A percentile compares a stretch with the other conserved stretches of the same genome.
Evolutionary conservation across 164 flowering plant genomes (phyloP).

Genomic region (Liriodendron chinense): DNA sequence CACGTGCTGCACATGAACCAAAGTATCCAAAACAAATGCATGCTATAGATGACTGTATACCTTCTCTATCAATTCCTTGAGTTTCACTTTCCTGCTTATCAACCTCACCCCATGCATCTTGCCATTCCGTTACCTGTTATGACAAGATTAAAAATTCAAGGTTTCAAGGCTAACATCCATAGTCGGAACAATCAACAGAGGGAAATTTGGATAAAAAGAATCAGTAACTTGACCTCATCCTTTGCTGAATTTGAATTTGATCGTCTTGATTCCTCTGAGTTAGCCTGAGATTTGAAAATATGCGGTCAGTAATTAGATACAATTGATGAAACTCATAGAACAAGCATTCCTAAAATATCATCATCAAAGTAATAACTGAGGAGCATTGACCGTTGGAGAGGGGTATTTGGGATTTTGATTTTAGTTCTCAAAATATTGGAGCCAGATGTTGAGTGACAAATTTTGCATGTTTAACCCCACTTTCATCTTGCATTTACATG

Average conservation of each 20-base stretch:
- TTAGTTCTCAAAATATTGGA: no score
- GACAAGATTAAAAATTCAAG: constrained; percentile 10
- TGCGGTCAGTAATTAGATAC: not conserved
- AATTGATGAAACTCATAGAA: no score
- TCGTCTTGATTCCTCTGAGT: constrained; percentile 25
- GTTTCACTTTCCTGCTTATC: constrained; percentile 21
- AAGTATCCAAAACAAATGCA: not conserved
- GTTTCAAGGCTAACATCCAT: not conserved
- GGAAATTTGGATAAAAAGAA: not conserved
- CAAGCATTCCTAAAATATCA: no score
- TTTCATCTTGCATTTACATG: no score
- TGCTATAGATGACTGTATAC: constrained; percentile 15
- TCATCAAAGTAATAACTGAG: no score
- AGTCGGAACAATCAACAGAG: not conserved
- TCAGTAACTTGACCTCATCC: constrained; percentile 19
- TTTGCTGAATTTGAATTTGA: constrained; percentile 23
- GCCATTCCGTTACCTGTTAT: constrained; percentile 40
- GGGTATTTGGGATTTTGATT: no score
- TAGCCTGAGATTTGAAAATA: constrained; percentile 22
- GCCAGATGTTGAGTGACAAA: no score
- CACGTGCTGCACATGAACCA: not conserved
- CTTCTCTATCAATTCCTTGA: constrained; percentile 25
- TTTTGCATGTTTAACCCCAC: no score
- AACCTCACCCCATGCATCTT: constrained; percentile 39
- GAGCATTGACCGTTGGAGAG: no score